Base-by-base conservation (phyloP, 169 alveolate genomes). In the Amoebophrya sp. region DNA sequence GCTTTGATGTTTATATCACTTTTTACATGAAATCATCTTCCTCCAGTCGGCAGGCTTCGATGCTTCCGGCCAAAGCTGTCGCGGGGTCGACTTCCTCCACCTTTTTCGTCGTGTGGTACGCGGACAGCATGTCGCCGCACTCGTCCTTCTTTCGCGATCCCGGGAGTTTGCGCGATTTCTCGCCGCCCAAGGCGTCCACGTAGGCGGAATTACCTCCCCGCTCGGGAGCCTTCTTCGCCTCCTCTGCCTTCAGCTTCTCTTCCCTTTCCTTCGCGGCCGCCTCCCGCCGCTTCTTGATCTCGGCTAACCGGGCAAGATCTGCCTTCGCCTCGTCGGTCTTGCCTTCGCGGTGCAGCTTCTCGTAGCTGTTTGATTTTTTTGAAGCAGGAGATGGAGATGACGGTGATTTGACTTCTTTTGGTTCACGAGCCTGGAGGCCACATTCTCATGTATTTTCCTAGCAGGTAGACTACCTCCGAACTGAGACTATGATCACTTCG, bases 301-400 rank as follows among this genome's bases (percentile, higher is more conserved):
- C 83, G 83, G 83, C 83, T 25, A 66, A 25, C 35, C 83, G 83
- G 35, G 83, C 83, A 2, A 66, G 32, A 25, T 66, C 83, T n/a
- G 83, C 83, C 35, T 66, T 66, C 32, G 83, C 83, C 83, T 66
- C 83, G 83, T 66, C 83, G 35, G 83, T 66, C 35, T 66, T 66
- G 29, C 83, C 83, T 25, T 66, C 83, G 39, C 35, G 29, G 83
- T 66, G 83, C 35, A 66, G 83, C 83, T 66, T 66, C 35, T 66
- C 83, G 35, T 66, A 66, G 32, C 83, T 66, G 83, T 1, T n/a
- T n/a, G n/a, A n/a, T n/a, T n/a, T n/a, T n/a, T n/a, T n/a, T n/a
- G n/a, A n/a, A n/a, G n/a, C n/a, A n/a, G n/a, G n/a, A n/a, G n/a
- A n/a, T n/a, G n/a, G n/a, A n/a, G n/a, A n/a, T n/a, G n/a, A n/a